Evolutionary conservation across 2,329 filamentous ascomycete species (phyloP).

Genomic region (Aspergillus arachidicola): DNA sequence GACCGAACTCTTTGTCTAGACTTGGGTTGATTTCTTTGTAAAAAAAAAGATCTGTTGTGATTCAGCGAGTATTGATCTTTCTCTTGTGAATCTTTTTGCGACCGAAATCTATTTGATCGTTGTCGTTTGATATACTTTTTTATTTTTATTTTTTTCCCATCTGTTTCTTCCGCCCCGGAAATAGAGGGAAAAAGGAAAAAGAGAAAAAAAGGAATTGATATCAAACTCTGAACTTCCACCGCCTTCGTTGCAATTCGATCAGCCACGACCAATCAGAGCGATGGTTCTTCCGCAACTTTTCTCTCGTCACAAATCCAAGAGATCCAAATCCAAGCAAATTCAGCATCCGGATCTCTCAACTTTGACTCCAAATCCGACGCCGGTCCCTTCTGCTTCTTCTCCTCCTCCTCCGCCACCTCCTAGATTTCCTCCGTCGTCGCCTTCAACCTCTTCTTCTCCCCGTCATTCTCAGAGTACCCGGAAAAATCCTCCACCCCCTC

Average conservation of each 20-base stretch:
- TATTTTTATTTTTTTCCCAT: constrained; percentile 11
- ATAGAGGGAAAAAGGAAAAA: constrained; percentile 4
- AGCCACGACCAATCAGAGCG: constrained; percentile 25
- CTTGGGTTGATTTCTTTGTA: background rate
- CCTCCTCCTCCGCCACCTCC: constrained; percentile 5
- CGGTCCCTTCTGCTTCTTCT: constrained; percentile 10
- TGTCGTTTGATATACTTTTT: background rate
- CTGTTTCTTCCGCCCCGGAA: constrained; percentile 1
- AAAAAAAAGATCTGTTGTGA: background rate
- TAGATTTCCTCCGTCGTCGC: constrained; percentile 7
- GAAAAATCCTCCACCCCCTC: constrained; percentile 8
- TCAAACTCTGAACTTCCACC: constrained; percentile 34
- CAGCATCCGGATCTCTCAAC: constrained; percentile 7
- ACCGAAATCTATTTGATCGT: background rate
- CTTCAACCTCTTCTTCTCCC: constrained; percentile 10
- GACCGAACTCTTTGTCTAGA: constrained; percentile 4
- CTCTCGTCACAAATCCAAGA: constrained; percentile 35
- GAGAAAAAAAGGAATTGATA: constrained; percentile 5
- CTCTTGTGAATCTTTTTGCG: background rate
- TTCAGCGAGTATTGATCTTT: background rate
- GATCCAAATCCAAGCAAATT: constrained; percentile 23
- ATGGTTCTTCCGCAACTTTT: constrained; percentile 45
- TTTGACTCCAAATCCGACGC: constrained; percentile 8
- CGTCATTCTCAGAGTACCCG: constrained; percentile 7
- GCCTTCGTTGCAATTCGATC: constrained; percentile 45